phyloP scores from a whole-genome alignment of 2,329 filamentous ascomycete genomes.

The Sporothrix inflata region DNA sequence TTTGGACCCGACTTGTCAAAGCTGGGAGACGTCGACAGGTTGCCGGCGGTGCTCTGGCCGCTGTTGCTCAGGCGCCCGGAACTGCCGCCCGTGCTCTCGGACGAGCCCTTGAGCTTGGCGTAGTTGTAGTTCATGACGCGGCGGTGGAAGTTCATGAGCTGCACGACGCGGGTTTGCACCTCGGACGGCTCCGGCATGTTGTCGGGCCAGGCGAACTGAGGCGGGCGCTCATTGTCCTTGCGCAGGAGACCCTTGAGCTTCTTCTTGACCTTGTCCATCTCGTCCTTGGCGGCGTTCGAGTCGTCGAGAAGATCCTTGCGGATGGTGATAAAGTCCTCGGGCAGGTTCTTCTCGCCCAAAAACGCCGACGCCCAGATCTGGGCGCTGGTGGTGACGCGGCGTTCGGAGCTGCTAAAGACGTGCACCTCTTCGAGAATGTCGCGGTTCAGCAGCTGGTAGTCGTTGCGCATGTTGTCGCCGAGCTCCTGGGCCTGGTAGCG shows the following conservation, averaged over 20 bases:
- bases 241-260: slow-evolving; percentile 92
- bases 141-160: slow-evolving; percentile 97
- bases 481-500: slow-evolving; percentile 95
- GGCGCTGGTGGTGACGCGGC: slow-evolving; percentile 90
- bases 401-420: slow-evolving; percentile 93
- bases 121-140: slow-evolving; percentile 96
- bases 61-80: slow-evolving; percentile 11
- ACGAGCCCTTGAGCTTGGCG: slow-evolving; percentile 67
- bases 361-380: slow-evolving; percentile 95
- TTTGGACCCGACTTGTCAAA: slow-evolving; percentile 23
- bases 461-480: slow-evolving; percentile 93
- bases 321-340: slow-evolving; percentile 83
- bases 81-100: slow-evolving; percentile 40
- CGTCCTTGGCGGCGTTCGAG: slow-evolving; percentile 96
- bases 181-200: slow-evolving; percentile 93
- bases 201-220: slow-evolving; percentile 97
- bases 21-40: slow-evolving; percentile 19
- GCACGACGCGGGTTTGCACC: slow-evolving; percentile 87
- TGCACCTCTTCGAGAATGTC: slow-evolving; percentile 90
- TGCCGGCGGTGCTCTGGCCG: slow-evolving; percentile 1
- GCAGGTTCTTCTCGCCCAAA: slow-evolving; percentile 81
- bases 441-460: slow-evolving; percentile 88
- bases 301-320: slow-evolving; percentile 95
- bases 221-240: slow-evolving; percentile 88
- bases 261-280: slow-evolving; percentile 99